Base-by-base conservation (phyloP, 1,284 basidiomycete species). In the Ustilago hordei region DNA sequence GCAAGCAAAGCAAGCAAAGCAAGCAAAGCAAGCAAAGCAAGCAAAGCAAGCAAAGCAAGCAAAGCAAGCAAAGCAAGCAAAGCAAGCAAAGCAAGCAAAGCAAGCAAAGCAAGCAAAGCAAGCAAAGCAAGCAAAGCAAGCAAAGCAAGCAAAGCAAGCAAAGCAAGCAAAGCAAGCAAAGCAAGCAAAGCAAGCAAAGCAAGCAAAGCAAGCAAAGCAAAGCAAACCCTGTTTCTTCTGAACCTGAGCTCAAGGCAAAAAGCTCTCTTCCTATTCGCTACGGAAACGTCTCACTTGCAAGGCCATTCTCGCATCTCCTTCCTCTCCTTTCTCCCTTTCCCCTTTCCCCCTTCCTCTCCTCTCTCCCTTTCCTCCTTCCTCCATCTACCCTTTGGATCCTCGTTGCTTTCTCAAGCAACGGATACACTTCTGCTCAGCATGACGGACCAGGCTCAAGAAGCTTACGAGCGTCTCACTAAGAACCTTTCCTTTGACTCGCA, bases 371-470 rank as follows among this genome's bases (percentile, higher is more conserved):
- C 19, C 39, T 35, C 60, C 43, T 47, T 23, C 61, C 61, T 50
- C 60, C 41, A 55, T 55, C 60, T 45, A 32, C 11, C 23, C 45
- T 39, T 35, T 28, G 39, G 50, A 48, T 43, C 64, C 12, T 66
- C 47, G 55, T 55, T 55, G 63, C 60, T 43, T 48, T 17, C 34
- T 32, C 41, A 11, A 43, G 64, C 64, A 60, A 23, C 64, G 57
- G 60, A 8, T 13, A 12, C 23, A 31, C 28, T n/a, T n/a, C 39
- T 57, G 34, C 53, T 86, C 45, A 83, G 81, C 17, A 89, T 90
- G 81, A 89, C 90, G 39, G 60, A 75, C 63, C 64, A 87, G 85
- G 11, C 90, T 79, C 87, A 93, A 90, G 17, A 89, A 84, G 43
- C 85, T 84, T 19, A 93, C 72, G 32, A 93, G 89, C 7, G 60